A percentile compares a stretch with the other conserved stretches of the same genome.
Conservation (phyloP, 257 asterid species). For the Petrea volubilis region DNA sequence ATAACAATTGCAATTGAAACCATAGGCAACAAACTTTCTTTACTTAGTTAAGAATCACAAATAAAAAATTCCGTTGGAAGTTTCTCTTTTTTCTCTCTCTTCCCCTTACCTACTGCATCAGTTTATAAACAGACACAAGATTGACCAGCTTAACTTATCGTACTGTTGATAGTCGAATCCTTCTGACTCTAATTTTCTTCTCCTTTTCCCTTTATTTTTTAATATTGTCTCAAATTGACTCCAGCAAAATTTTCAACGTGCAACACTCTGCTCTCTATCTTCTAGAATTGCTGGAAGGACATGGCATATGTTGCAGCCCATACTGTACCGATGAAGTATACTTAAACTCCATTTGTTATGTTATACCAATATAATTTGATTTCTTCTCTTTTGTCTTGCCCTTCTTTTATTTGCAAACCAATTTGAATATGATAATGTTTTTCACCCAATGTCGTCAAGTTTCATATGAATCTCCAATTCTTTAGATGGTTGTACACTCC, state of each 20-base stretch:
- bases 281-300: constrained; percentile 7
- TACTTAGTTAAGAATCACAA: neutral
- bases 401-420: neutral
- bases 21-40: neutral
- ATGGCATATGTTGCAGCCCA: constrained; percentile 9
- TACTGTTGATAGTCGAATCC: neutral
- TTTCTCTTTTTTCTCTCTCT: neutral
- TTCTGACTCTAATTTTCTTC: neutral
- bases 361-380: neutral
- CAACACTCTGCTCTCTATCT: constrained; percentile 19
- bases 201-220: constrained; percentile 1
- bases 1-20: too few relatives aligned
- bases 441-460: neutral
- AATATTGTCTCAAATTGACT: neutral
- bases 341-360: neutral
- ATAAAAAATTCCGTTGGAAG: neutral
- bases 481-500: neutral
- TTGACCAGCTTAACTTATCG: neutral
- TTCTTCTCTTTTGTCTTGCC: constrained; percentile 10
- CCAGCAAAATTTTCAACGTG: neutral
- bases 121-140: neutral
- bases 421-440: neutral
- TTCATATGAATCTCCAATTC: neutral
- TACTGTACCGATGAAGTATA: neutral
- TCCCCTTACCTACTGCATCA: neutral